Conservation (phyloP, 2,329 filamentous ascomycete species). For the Knufia petricola region DNA sequence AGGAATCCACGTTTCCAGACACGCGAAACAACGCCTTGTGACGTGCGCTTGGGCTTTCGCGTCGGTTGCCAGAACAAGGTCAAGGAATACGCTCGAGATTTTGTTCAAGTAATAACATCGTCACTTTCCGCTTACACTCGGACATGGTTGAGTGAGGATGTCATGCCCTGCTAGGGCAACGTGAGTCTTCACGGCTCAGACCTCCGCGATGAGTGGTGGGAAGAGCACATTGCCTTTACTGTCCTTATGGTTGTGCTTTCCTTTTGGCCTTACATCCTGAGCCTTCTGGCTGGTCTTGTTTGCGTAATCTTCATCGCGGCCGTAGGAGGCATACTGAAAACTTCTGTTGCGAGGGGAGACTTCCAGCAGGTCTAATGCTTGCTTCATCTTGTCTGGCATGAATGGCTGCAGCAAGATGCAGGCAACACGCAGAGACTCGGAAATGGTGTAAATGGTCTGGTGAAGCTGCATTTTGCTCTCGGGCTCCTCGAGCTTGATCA, state of each 20-base stretch:
- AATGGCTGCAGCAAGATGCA: constrained; percentile 84
- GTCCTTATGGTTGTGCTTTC: constrained; percentile 20
- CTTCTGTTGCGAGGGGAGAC: constrained; percentile 55
- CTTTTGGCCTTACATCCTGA: not conserved
- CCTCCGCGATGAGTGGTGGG: constrained; percentile 33
- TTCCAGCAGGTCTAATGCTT: constrained; percentile 67
- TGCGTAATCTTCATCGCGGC: constrained; percentile 63
- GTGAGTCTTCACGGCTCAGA: constrained; percentile 2
- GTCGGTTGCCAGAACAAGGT: not conserved
- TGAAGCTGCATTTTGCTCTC: constrained; percentile 22
- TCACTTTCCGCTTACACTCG: constrained; percentile 2
- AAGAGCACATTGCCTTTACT: constrained; percentile 41
- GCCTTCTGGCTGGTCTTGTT: constrained; percentile 31
- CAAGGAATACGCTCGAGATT: not conserved
- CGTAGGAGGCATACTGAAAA: constrained; percentile 52
- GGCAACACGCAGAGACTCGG: constrained; percentile 67
- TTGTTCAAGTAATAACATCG: not conserved
- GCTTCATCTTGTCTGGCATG: constrained; percentile 67
- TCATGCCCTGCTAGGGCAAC: not conserved
- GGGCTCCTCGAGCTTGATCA: constrained; percentile 33
- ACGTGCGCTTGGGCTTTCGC: not conserved
- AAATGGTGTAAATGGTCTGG: constrained; percentile 55
- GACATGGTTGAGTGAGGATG: not conserved
- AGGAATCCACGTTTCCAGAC: not conserved
- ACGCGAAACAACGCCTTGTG: constrained; percentile 4